A percentile compares a stretch with the other conserved stretches of the same genome.
phyloP scores from a whole-genome alignment of 2,329 filamentous ascomycete genomes.

The Cordyceps farinosa region DNA sequence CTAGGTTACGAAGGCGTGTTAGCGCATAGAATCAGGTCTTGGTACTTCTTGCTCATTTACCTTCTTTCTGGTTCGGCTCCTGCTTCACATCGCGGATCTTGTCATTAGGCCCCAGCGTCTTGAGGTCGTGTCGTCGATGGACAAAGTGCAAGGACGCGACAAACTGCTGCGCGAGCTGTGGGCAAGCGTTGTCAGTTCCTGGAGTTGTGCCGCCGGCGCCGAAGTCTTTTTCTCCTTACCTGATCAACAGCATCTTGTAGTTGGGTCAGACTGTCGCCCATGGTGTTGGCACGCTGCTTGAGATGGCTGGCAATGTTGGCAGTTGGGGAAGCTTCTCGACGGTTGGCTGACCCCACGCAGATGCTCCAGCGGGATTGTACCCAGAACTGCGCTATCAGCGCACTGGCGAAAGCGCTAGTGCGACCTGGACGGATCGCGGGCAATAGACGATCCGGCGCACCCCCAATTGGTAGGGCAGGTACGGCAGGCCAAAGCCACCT shows the following conservation, averaged over 20 bases:
- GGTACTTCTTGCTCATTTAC: slow-evolving; percentile 29
- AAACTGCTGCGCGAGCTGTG: slow-evolving; percentile 64
- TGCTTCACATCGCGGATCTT: slow-evolving; percentile 57
- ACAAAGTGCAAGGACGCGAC: slow-evolving; percentile 65
- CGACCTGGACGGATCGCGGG: slow-evolving; percentile 24
- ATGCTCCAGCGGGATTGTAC: background rate
- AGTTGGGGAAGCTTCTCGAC: slow-evolving; percentile 3
- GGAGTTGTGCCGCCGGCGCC: background rate
- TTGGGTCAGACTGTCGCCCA: slow-evolving; percentile 76
- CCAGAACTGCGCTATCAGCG: background rate
- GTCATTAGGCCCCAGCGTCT: slow-evolving; percentile 55
- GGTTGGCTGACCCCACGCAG: background rate
- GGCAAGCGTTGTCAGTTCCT: slow-evolving; percentile 1
- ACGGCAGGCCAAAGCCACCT: slow-evolving; percentile 15
- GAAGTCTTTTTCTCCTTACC: slow-evolving; percentile 42
- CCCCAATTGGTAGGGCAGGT: background rate
- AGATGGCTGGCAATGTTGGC: background rate
- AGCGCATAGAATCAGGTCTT: background rate
- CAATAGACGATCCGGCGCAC: slow-evolving; percentile 29
- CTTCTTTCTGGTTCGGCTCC: slow-evolving; percentile 49
- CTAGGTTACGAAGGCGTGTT: slow-evolving; percentile 32
- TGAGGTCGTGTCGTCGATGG: slow-evolving; percentile 64
- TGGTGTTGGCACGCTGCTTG: slow-evolving; percentile 33
- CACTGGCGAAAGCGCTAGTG: background rate
- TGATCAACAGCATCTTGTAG: slow-evolving; percentile 82